Evolutionary conservation across 441 rosid species (phyloP).

Genomic region (Populus hybrid): DNA sequence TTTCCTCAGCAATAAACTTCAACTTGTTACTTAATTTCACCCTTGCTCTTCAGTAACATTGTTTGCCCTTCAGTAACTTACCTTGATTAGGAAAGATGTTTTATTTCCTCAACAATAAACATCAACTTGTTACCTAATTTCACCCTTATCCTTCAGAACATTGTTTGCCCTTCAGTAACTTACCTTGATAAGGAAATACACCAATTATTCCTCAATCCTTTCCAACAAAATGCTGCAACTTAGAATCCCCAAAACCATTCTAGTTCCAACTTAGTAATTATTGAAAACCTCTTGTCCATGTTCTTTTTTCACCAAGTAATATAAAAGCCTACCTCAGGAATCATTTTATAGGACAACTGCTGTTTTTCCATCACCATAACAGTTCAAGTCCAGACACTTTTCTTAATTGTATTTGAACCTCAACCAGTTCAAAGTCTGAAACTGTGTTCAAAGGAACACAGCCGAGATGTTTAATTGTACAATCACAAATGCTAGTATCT

Average conservation of each 20-base stretch:
- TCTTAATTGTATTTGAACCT: background rate
- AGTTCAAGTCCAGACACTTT: background rate
- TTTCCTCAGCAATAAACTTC: background rate
- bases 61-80: background rate
- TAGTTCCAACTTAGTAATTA: background rate
- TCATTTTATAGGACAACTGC: background rate
- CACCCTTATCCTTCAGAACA: background rate
- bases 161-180: background rate
- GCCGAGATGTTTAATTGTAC: background rate
- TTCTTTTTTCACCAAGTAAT: background rate
- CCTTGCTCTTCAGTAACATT: too few relatives aligned
- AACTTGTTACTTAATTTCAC: background rate
- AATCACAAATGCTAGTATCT: background rate
- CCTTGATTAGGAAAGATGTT: background rate
- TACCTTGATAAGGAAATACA: background rate
- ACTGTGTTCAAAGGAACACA: background rate
- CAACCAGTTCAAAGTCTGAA: conserved; percentile 4
- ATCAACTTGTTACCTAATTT: too few relatives aligned
- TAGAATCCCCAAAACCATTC: background rate
- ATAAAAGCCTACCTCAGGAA: background rate
- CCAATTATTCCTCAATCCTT: background rate
- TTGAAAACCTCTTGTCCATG: background rate
- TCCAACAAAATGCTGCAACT: background rate
- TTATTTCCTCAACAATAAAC: too few relatives aligned
- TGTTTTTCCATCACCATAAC: background rate